phyloP scores from a whole-genome alignment of 2,329 filamentous ascomycete genomes.

The Capronia coronata region DNA sequence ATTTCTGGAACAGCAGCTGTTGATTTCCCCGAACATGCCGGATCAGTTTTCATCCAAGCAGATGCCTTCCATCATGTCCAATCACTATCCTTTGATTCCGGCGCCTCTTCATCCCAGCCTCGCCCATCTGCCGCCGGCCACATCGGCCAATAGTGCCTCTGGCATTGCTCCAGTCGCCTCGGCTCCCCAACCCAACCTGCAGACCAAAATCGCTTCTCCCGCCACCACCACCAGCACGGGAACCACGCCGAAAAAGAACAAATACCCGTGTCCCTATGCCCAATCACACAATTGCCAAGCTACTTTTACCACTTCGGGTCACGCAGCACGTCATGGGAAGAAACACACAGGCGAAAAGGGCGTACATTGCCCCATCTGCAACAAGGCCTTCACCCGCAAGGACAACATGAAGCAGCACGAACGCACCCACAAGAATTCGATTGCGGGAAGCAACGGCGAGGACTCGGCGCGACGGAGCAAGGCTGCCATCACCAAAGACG shows the following conservation, averaged over 20 bases:
- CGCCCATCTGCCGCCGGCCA: slow-evolving; percentile 14
- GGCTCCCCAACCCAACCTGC: too few relatives aligned
- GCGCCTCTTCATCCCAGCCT: slow-evolving; percentile 10
- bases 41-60: slow-evolving; percentile 15
- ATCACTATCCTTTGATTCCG: slow-evolving; percentile 21
- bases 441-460: slow-evolving; percentile 15
- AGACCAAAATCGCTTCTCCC: slow-evolving; percentile 15
- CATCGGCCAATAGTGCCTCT: slow-evolving; percentile 6
- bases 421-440: slow-evolving; percentile 48
- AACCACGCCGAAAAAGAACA: slow-evolving; percentile 47
- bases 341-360: slow-evolving; percentile 64
- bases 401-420: slow-evolving; percentile 67
- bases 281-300: slow-evolving; percentile 53
- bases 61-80: slow-evolving; percentile 10
- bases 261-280: slow-evolving; percentile 59
- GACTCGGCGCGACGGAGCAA: slow-evolving; percentile 24
- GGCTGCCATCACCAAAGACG: slow-evolving; percentile 28
- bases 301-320: slow-evolving; percentile 61
- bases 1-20: slow-evolving; percentile 26
- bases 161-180: slow-evolving; percentile 7
- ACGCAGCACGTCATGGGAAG: slow-evolving; percentile 61
- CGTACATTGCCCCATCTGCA: slow-evolving; percentile 60
- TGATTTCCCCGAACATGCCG: slow-evolving; percentile 21
- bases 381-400: slow-evolving; percentile 62
- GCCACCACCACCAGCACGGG: slow-evolving; percentile 8